Evolutionary conservation across 306 rosid genomes (phyloP).

Genomic region (Cyamopsis tetragonoloba): DNA sequence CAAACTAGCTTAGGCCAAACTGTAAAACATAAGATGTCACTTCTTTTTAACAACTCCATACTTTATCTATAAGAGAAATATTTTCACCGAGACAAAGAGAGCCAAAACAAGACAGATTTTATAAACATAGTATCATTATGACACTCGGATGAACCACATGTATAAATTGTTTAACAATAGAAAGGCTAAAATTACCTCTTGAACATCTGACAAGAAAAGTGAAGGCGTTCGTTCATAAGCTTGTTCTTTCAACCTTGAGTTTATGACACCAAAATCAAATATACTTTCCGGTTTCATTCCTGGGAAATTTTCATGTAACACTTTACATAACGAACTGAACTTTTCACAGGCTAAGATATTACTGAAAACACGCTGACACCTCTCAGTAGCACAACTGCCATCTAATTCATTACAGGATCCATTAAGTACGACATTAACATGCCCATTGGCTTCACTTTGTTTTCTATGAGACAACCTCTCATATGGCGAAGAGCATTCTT

Average conservation of each 20-base stretch:
- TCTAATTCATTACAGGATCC: slow-evolving; percentile 48
- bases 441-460: slow-evolving; percentile 44
- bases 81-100: neutral
- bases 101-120: neutral
- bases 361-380: slow-evolving; percentile 51
- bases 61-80: neutral
- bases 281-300: slow-evolving; percentile 68
- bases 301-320: slow-evolving; percentile 58
- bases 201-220: slow-evolving; percentile 79
- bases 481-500: slow-evolving; percentile 27
- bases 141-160: neutral
- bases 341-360: slow-evolving; percentile 66
- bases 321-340: slow-evolving; percentile 63
- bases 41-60: too few species aligned
- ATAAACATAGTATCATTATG: neutral
- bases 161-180: neutral
- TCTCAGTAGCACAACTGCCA: slow-evolving; percentile 30
- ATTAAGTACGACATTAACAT: slow-evolving; percentile 34
- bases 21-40: too few species aligned
- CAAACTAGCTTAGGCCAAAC: too few species aligned
- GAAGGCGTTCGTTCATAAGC: slow-evolving; percentile 64
- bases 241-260: slow-evolving; percentile 68
- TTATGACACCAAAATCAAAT: slow-evolving; percentile 64
- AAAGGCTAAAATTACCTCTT: slow-evolving; percentile 56
- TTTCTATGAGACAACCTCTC: slow-evolving; percentile 33